Evolutionary conservation across 176 grass and related monocot genomes (phyloP).

Genomic region (Alopecurus myosuroides): DNA sequence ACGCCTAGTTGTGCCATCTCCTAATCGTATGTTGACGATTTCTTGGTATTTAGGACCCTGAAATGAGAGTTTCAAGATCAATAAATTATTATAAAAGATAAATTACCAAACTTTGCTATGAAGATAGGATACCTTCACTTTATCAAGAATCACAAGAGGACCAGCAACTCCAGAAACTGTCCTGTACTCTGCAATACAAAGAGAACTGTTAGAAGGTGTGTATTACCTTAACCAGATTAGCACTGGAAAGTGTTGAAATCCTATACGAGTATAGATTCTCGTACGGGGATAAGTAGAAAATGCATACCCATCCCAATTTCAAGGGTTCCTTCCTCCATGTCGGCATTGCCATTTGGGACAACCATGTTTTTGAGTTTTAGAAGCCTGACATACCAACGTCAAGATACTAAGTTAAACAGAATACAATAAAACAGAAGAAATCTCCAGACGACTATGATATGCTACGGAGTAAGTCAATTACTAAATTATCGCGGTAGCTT

Average conservation of each 20-base stretch:
- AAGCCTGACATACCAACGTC: constrained; percentile 12
- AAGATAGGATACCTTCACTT: constrained; percentile 58
- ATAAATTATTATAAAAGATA: not conserved
- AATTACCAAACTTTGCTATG: not conserved
- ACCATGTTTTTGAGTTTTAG: constrained; percentile 42
- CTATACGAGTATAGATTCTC: not conserved
- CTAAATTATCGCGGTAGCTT: too few relatives aligned
- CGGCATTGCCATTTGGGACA: constrained; percentile 36
- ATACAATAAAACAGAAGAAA: not conserved
- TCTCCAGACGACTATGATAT: not conserved
- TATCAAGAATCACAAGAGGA: constrained; percentile 77
- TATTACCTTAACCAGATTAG: not conserved
- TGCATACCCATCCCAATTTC: constrained; percentile 64
- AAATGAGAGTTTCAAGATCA: not conserved
- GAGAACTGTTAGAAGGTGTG: not conserved
- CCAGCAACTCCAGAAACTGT: constrained; percentile 78
- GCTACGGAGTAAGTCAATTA: not conserved
- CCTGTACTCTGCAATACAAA: constrained; percentile 59
- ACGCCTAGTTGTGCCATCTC: constrained; percentile 67
- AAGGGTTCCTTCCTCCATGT: constrained; percentile 64
- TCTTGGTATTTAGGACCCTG: constrained; percentile 88
- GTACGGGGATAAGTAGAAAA: not conserved
- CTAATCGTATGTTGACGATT: constrained; percentile 75
- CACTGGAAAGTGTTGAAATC: not conserved
- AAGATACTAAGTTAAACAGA: not conserved